Percentiles rank a stretch among this genome's conserved stretches.
Evolutionary conservation across 1,284 basidiomycete species (phyloP).

Genomic region (Pascua guehoae): DNA sequence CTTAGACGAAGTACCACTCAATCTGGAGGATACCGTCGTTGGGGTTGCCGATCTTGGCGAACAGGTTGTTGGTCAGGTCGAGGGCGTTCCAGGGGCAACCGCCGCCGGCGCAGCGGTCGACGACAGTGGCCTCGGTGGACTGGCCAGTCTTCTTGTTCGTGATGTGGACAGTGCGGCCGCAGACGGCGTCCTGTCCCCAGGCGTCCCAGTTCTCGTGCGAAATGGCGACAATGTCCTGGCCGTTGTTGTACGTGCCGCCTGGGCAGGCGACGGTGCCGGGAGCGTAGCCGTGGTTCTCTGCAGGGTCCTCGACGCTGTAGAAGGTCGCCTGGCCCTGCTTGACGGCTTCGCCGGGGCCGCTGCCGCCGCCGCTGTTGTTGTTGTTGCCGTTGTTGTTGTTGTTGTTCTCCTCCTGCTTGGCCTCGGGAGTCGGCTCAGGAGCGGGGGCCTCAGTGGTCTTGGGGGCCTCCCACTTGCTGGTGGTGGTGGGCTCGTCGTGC

Average conservation of each 20-base stretch:
- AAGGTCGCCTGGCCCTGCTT: constrained; percentile 1
- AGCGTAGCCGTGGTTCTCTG: constrained; percentile 8
- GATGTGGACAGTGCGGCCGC: neutral
- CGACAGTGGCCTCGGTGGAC: neutral
- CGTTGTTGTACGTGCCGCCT: neutral
- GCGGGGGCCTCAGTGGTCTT: neutral
- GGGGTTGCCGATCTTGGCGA: neutral
- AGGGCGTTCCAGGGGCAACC: neutral
- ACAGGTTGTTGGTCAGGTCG: constrained; percentile 1
- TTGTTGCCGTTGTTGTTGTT: neutral
- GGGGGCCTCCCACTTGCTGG: neutral
- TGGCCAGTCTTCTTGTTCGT: neutral
- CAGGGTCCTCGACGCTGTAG: constrained; percentile 6
- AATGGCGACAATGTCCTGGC: neutral
- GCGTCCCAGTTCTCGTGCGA: too few relatives aligned
- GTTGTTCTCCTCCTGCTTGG: neutral
- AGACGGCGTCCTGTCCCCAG: neutral
- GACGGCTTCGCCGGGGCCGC: too few relatives aligned
- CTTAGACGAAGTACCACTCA: neutral
- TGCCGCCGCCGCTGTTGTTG: neutral
- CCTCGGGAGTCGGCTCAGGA: neutral
- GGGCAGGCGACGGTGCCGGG: constrained; percentile 4
- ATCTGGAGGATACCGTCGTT: neutral
- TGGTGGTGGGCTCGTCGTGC: neutral
- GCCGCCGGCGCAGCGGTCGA: constrained; percentile 6